Evolutionary conservation across 2,329 filamentous ascomycete species (phyloP), one percentile per base, ranked within the genome.

Genomic region (Pseudogymnoascus sp.): DNA sequence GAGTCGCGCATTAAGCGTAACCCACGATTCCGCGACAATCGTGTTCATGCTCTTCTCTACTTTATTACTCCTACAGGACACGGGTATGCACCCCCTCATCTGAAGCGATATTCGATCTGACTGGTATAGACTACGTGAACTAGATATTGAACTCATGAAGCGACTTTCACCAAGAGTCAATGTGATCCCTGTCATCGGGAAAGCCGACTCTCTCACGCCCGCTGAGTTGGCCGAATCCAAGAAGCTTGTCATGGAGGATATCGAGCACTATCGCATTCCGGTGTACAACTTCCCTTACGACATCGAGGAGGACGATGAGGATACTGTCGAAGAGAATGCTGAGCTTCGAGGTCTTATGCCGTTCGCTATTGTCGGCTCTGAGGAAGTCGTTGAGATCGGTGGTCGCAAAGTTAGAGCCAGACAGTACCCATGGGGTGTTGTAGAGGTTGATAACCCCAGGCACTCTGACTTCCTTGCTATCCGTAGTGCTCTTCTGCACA

Each of bases 1-100:
- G 95, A 99, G 82, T 97, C 95, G 73, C 91, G 95, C 83, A 99
- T 99, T 84, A 99, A 99, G 90, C 95, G 95, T 92, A 99, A 99
- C 83, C 95, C 95, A 72, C 89, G 95, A 74, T 99, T 99, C 89
- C 89, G 95, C 75, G 95, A 99, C 81, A 97, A 99, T 82, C 91
- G 95, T 81, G 91, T 99, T 59, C 95, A 99, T 75, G 95, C 93
- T 70, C 87, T 99, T 77, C 88, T 99, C 73, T 99, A 99, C 85
- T 99, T 99, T 78, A 97, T 99, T 83, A 96, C 95, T 69, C 95
- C 95, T 59, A 99, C 95, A 66, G 95, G 95, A 73, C 92, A 97
- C 77, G 93, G 89, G 89, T 92, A 82, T 74, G 85, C 76, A 44
- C 18, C n/a, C 28, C 69, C 11, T 40, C 16, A 11, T 16, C 28